Percentiles rank a stretch among this genome's conserved stretches.
Evolutionary conservation across 139 green algal genomes (phyloP).

Genomic region (Chlamydomonas schloesseri): DNA sequence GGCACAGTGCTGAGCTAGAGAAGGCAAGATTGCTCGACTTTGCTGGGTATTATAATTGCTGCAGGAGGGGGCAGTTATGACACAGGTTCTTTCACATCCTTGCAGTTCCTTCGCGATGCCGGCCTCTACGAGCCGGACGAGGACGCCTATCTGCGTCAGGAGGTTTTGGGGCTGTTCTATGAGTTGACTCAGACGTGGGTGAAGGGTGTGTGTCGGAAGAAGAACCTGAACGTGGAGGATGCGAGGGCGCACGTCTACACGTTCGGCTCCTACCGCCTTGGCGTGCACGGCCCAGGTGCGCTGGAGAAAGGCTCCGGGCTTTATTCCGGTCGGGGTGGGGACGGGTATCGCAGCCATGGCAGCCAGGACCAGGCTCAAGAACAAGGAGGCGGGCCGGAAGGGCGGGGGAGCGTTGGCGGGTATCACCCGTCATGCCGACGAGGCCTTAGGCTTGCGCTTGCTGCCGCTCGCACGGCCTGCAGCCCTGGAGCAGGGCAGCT

Average conservation of each 20-base stretch:
- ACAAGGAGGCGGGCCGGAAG: too few species aligned
- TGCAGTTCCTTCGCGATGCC: constrained; percentile 63
- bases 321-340: not conserved
- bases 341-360: too few species aligned
- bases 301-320: not conserved
- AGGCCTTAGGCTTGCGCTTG: too few species aligned
- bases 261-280: constrained; percentile 95
- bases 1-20: constrained; percentile 60
- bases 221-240: constrained; percentile 68
- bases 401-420: too few species aligned
- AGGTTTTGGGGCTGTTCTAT: constrained; percentile 71
- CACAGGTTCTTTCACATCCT: too few species aligned
- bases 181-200: constrained; percentile 83
- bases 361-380: too few species aligned
- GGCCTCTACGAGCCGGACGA: constrained; percentile 74
- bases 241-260: constrained; percentile 93
- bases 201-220: constrained; percentile 56
- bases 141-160: constrained; percentile 68
- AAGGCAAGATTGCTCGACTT: constrained; percentile 26
- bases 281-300: constrained; percentile 91
- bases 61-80: too few species aligned
- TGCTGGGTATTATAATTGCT: not conserved
- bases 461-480: too few species aligned
- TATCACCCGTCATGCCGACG: too few species aligned
- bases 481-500: too few species aligned